Evolutionary conservation across 345 rosid genomes (phyloP).

Genomic region (Pugionium dolabratum): DNA sequence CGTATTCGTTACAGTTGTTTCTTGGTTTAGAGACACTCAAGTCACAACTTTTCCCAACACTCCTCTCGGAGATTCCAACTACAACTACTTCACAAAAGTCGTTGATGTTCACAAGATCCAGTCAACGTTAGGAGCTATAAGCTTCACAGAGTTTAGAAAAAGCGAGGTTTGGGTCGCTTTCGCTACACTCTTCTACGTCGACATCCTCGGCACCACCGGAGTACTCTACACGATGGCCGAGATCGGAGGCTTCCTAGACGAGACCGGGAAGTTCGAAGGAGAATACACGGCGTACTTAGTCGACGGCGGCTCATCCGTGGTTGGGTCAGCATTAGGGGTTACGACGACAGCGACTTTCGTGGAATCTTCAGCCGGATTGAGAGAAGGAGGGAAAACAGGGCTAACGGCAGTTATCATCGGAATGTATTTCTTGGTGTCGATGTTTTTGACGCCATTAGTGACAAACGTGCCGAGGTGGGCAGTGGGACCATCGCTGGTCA

Average conservation of each 20-base stretch:
- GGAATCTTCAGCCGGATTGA: conserved; percentile 84
- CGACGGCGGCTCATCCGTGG: conserved; percentile 73
- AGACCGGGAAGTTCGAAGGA: conserved; percentile 70
- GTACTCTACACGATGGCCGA: conserved; percentile 83
- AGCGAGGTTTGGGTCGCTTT: conserved; percentile 76
- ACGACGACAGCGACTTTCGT: conserved; percentile 64
- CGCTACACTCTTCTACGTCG: conserved; percentile 63
- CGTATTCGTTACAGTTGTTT: conserved; percentile 61
- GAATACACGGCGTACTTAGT: conserved; percentile 77
- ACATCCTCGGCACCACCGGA: conserved; percentile 73
- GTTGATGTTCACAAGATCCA: conserved; percentile 72
- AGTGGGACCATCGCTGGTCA: conserved; percentile 75
- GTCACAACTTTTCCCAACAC: conserved; percentile 70
- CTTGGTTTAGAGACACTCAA: conserved; percentile 80
- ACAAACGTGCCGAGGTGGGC: conserved; percentile 92
- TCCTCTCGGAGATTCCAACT: conserved; percentile 58
- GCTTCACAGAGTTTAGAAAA: conserved; percentile 57
- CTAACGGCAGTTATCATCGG: conserved; percentile 70
- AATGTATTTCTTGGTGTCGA: conserved; percentile 54
- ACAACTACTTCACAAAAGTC: conserved; percentile 62
- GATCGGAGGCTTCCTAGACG: conserved; percentile 65
- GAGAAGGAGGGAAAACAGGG: conserved; percentile 93
- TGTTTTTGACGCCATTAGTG: conserved; percentile 71
- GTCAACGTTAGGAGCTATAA: conserved; percentile 70
- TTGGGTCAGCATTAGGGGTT: conserved; percentile 70